Percentiles rank a stretch among this genome's conserved stretches.
These are phyloP conservation scores for Chlamydomonas urium DNA, from an alignment of 139 green algal species.

Conservation along the genomic window DNA sequence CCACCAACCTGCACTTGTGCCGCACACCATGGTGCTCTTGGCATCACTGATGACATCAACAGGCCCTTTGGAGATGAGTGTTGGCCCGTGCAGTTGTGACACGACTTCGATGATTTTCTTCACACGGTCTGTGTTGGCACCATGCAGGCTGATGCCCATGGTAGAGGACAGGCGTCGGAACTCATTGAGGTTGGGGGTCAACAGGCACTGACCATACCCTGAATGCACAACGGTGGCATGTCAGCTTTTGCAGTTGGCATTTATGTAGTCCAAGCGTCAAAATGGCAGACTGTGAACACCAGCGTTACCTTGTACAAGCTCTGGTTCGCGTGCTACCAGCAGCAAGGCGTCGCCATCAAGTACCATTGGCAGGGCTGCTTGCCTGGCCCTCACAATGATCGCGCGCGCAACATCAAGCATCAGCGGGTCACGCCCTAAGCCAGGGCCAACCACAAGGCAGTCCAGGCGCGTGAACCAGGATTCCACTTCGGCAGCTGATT, in stretches of 20 bases:
- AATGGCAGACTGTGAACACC: background rate
- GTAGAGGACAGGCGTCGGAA: conserved; percentile 45
- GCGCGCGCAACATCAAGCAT: conserved; percentile 20
- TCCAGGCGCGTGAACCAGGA: conserved; percentile 67
- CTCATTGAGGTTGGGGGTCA: conserved; percentile 67
- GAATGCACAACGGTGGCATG: background rate
- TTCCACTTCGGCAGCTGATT: conserved; percentile 35
- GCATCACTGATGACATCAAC: conserved; percentile 35
- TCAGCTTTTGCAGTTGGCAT: background rate
- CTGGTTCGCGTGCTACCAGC: conserved; percentile 29
- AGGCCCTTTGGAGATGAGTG: conserved; percentile 36
- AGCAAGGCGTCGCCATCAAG: conserved; percentile 45
- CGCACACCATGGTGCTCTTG: conserved; percentile 28
- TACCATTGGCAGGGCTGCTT: conserved; percentile 33
- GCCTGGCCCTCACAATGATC: conserved; percentile 16
- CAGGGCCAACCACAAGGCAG: conserved; percentile 74
- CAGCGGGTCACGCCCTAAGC: conserved; percentile 61
- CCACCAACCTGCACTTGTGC: conserved; percentile 21
- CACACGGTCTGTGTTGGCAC: conserved; percentile 33
- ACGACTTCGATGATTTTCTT: conserved; percentile 31
- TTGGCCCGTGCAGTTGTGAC: conserved; percentile 25
- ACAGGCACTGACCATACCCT: conserved; percentile 41
- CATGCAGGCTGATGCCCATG: conserved; percentile 39
- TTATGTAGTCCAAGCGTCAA: background rate
- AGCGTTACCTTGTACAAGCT: conserved; percentile 32